A percentile compares a stretch with the other conserved stretches of the same genome.
phyloP scores from a whole-genome alignment of 2,329 filamentous ascomycete genomes.

The Curvularia sp. region DNA sequence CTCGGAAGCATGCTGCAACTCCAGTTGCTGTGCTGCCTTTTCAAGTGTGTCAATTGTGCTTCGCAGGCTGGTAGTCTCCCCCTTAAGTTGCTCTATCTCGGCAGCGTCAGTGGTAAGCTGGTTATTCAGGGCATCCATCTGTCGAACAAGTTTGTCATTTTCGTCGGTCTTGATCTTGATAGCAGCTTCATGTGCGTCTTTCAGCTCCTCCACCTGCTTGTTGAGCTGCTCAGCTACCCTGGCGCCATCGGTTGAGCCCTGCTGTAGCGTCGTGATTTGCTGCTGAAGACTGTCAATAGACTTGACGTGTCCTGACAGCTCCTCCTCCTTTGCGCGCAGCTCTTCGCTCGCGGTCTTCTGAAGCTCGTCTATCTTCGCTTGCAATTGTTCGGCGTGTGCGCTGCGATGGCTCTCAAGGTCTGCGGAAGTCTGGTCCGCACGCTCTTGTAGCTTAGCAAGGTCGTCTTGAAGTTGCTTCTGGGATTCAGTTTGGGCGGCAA shows the following conservation, averaged over 20 bases:
- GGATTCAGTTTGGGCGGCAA: slow-evolving; percentile 34
- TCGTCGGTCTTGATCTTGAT: slow-evolving; percentile 41
- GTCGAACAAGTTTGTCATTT: slow-evolving; percentile 44
- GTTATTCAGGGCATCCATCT: slow-evolving; percentile 46
- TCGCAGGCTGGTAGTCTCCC: slow-evolving; percentile 39
- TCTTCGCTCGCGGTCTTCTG: slow-evolving; percentile 35
- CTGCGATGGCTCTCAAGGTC: slow-evolving; percentile 42
- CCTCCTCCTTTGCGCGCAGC: slow-evolving; percentile 38
- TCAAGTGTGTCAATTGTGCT: slow-evolving; percentile 47
- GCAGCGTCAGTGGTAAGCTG: slow-evolving; percentile 43
- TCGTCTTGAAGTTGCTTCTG: slow-evolving; percentile 39
- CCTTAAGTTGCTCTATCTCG: slow-evolving; percentile 37
- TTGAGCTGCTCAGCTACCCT: slow-evolving; percentile 42
- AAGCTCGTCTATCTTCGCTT: slow-evolving; percentile 40
- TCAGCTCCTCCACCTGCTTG: slow-evolving; percentile 43
- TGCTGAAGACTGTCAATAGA: slow-evolving; percentile 45
- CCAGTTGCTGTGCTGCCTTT: slow-evolving; percentile 38
- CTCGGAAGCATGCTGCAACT: slow-evolving; percentile 35
- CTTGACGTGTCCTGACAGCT: slow-evolving; percentile 40
- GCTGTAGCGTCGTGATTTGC: slow-evolving; percentile 43
- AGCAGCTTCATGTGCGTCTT: slow-evolving; percentile 40
- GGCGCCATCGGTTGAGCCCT: slow-evolving; percentile 45
- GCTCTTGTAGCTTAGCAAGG: slow-evolving; percentile 37
- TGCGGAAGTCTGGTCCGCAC: slow-evolving; percentile 37
- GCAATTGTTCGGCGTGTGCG: slow-evolving; percentile 35